phyloP scores from a whole-genome alignment of 2,329 filamentous ascomycete genomes.

The Dactylellina cionopaga region DNA sequence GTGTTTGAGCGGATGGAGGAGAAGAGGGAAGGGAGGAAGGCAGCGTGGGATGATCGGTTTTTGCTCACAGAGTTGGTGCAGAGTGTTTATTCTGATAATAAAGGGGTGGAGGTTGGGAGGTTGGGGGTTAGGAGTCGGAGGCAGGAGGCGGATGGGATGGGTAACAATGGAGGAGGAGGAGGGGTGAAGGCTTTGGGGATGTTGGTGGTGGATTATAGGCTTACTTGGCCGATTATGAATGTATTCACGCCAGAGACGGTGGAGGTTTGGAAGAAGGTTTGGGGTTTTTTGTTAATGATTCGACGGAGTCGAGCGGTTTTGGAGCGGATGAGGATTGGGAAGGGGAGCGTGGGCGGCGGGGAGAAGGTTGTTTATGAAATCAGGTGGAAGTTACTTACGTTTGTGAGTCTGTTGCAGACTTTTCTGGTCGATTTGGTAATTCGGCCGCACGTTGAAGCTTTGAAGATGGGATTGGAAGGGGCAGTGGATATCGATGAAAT shows the following conservation, averaged over 20 bases:
- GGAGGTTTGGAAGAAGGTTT: constrained; percentile 32
- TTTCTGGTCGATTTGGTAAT: constrained; percentile 47
- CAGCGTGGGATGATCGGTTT: constrained; percentile 82
- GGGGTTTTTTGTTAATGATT: constrained; percentile 47
- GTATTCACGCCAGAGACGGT: constrained; percentile 35
- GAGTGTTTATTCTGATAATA: constrained; percentile 70
- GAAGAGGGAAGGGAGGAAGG: constrained; percentile 61
- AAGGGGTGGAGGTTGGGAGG: constrained; percentile 69
- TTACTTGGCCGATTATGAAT: constrained; percentile 30
- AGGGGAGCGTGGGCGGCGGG: constrained; percentile 1
- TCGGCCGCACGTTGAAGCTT: constrained; percentile 31
- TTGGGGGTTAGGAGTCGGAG: constrained; percentile 61
- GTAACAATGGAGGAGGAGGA: constrained; percentile 2
- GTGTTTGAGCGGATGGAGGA: constrained; percentile 81
- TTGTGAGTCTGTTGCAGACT: constrained; percentile 38
- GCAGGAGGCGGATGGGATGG: neutral
- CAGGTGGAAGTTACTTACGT: constrained; percentile 43
- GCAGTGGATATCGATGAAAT: constrained; percentile 50
- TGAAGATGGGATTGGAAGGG: constrained; percentile 22
- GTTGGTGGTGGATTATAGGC: constrained; percentile 41
- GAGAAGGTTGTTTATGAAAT: constrained; percentile 28
- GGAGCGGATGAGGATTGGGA: constrained; percentile 36
- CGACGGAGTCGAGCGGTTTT: constrained; percentile 25
- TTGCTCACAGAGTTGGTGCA: constrained; percentile 80
- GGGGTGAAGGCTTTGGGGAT: constrained; percentile 38